Percentiles rank a stretch among this genome's conserved stretches.
Conservation (phyloP, 371 early-diverging fungal species). For the Blyttiomyces sp. region DNA sequence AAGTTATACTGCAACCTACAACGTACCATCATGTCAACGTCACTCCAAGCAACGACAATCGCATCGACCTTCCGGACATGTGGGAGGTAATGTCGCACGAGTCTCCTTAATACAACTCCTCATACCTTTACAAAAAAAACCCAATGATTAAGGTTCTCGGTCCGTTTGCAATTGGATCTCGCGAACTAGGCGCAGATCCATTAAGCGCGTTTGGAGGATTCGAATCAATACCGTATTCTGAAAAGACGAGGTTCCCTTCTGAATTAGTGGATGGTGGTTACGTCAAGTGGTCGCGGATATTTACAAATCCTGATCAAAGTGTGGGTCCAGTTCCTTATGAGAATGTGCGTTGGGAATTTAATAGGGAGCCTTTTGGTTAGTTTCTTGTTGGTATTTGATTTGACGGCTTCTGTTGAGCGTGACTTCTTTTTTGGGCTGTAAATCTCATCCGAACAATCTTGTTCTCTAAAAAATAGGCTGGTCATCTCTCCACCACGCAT, state of each 20-base stretch:
- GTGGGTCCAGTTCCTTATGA: conserved; percentile 51
- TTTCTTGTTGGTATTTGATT: not conserved
- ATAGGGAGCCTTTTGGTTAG: conserved; percentile 50
- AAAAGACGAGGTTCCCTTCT: conserved; percentile 52
- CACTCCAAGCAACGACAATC: too few species aligned
- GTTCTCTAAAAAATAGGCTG: conserved; percentile 25
- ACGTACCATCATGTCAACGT: too few species aligned
- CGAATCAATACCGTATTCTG: conserved; percentile 42
- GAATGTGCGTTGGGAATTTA: conserved; percentile 57
- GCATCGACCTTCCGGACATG: too few species aligned
- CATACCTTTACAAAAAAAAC: too few species aligned
- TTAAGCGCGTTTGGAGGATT: conserved; percentile 68
- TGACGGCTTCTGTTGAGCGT: not conserved
- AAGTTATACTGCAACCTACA: too few species aligned
- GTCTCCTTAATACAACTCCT: too few species aligned
- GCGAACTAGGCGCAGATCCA: conserved; percentile 68
- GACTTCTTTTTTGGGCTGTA: not conserved
- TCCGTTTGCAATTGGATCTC: conserved; percentile 64
- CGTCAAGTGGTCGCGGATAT: conserved; percentile 51
- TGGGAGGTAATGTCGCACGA: too few species aligned
- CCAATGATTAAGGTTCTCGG: conserved; percentile 59
- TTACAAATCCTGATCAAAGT: conserved; percentile 37
- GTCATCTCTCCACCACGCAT: conserved; percentile 39
- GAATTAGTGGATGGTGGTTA: conserved; percentile 60
- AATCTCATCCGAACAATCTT: not conserved